Evolutionary conservation across 1,284 basidiomycete genomes (phyloP).

Genomic region (Bjerkandera adusta): DNA sequence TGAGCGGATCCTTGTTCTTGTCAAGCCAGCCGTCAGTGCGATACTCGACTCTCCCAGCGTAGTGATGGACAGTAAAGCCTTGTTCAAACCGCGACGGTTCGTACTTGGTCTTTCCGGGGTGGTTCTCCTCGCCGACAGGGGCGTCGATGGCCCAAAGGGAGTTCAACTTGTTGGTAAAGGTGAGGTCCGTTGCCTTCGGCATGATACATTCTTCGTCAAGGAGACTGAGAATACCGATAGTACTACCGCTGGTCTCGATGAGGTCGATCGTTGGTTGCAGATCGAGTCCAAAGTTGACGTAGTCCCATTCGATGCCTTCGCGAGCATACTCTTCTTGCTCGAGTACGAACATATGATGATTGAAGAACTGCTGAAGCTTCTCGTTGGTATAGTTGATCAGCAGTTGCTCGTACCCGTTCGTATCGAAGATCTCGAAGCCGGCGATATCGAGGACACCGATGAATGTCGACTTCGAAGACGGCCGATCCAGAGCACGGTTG

Average conservation of each 20-base stretch:
- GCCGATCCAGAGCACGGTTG: constrained; percentile 92
- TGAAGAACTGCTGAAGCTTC: constrained; percentile 97
- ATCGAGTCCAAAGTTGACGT: constrained; percentile 97
- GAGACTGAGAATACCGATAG: constrained; percentile 91
- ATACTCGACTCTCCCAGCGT: constrained; percentile 97
- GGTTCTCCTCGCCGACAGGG: constrained; percentile 49
- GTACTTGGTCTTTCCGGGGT: constrained; percentile 83
- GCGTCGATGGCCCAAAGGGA: constrained; percentile 61
- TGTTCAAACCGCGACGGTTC: constrained; percentile 87
- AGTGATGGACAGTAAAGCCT: constrained; percentile 96
- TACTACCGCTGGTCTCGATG: constrained; percentile 76
- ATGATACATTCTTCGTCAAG: constrained; percentile 99
- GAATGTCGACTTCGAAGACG: constrained; percentile 91
- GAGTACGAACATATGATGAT: constrained; percentile 99
- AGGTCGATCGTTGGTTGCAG: constrained; percentile 98
- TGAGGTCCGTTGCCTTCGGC: constrained; percentile 95
- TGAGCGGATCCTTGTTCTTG: constrained; percentile 99
- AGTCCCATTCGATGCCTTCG: constrained; percentile 98
- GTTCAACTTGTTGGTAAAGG: constrained; percentile 93
- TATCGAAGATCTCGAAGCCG: constrained; percentile 95
- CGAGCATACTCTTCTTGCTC: constrained; percentile 99
- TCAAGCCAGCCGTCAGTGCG: constrained; percentile 96
- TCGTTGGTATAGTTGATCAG: constrained; percentile 99
- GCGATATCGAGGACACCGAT: constrained; percentile 99
- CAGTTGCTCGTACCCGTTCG: constrained; percentile 95